Percentiles rank a stretch among this genome's conserved stretches.
phyloP scores from a whole-genome alignment of 768 basidiomycete genomes.

The Leccinum fibrillosum region DNA sequence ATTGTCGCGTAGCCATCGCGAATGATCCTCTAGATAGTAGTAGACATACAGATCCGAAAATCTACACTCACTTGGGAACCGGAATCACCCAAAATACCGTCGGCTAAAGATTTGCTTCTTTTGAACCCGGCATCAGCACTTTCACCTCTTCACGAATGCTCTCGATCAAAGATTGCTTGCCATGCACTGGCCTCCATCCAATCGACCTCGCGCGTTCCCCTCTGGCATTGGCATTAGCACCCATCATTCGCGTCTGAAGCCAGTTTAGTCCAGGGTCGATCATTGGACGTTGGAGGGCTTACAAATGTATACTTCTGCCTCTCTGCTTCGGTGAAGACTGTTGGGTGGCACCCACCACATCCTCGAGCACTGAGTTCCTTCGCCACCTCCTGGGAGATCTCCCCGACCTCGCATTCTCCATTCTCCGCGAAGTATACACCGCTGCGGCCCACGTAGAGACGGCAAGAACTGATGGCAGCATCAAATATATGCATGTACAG shows the following conservation, averaged over 20 bases:
- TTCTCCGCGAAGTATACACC: conserved; percentile 55
- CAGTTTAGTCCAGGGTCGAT: background rate
- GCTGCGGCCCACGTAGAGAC: conserved; percentile 30
- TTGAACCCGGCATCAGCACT: conserved; percentile 6
- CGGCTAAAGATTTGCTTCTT: background rate
- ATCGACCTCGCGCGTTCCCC: conserved; percentile 20
- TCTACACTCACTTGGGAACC: background rate
- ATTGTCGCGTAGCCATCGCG: background rate
- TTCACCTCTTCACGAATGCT: conserved; percentile 41
- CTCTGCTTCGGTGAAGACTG: conserved; percentile 37
- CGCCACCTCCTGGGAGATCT: conserved; percentile 40
- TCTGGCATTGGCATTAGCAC: conserved; percentile 18
- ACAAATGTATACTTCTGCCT: conserved; percentile 14
- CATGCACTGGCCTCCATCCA: conserved; percentile 28
- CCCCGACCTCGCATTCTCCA: conserved; percentile 45
- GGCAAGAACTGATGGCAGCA: conserved; percentile 19
- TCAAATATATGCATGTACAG: conserved; percentile 46
- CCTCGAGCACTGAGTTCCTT: conserved; percentile 31
- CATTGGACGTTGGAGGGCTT: background rate
- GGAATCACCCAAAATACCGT: background rate
- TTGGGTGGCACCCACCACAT: conserved; percentile 28
- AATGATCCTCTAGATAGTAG: background rate
- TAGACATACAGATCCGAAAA: background rate
- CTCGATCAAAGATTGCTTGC: conserved; percentile 39
- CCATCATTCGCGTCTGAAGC: conserved; percentile 14